Evolutionary conservation across 176 grass and related monocot species (phyloP).

Genomic region (Aegilops sharonensis): DNA sequence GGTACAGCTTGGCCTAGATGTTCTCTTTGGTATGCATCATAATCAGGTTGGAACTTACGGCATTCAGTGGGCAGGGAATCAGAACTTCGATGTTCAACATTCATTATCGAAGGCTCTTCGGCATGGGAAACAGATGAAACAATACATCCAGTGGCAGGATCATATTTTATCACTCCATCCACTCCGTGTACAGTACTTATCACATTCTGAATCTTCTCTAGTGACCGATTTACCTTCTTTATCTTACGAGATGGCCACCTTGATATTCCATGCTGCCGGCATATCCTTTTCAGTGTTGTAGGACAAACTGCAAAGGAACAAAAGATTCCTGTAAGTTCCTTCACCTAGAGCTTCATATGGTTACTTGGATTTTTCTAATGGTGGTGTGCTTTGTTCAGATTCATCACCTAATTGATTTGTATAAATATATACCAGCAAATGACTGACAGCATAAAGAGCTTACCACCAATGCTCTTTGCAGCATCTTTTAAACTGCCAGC

Average conservation of each 20-base stretch:
- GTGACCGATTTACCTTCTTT: slow-evolving; percentile 72
- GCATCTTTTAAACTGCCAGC: slow-evolving; percentile 76
- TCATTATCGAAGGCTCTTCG: neutral
- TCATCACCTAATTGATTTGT: neutral
- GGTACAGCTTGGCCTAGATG: neutral
- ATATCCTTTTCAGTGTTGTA: slow-evolving; percentile 70
- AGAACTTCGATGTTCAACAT: slow-evolving; percentile 6
- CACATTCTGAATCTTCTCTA: slow-evolving; percentile 63
- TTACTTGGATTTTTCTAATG: neutral
- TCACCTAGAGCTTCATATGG: neutral
- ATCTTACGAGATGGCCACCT: slow-evolving; percentile 80
- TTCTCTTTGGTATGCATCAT: slow-evolving; percentile 7
- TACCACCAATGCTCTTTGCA: slow-evolving; percentile 75
- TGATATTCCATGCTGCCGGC: slow-evolving; percentile 55
- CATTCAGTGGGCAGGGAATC: slow-evolving; percentile 13
- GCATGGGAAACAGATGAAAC: slow-evolving; percentile 26
- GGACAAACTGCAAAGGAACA: slow-evolving; percentile 58
- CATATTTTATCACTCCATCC: slow-evolving; percentile 47
- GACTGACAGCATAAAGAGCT: slow-evolving; percentile 5
- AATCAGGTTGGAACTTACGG: neutral
- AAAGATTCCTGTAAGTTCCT: neutral
- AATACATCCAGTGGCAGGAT: slow-evolving; percentile 55
- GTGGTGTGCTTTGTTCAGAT: neutral
- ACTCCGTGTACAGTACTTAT: slow-evolving; percentile 63
- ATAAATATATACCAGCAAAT: neutral